Conservation (phyloP, 441 rosid species). For the Syzygium malaccense region DNA sequence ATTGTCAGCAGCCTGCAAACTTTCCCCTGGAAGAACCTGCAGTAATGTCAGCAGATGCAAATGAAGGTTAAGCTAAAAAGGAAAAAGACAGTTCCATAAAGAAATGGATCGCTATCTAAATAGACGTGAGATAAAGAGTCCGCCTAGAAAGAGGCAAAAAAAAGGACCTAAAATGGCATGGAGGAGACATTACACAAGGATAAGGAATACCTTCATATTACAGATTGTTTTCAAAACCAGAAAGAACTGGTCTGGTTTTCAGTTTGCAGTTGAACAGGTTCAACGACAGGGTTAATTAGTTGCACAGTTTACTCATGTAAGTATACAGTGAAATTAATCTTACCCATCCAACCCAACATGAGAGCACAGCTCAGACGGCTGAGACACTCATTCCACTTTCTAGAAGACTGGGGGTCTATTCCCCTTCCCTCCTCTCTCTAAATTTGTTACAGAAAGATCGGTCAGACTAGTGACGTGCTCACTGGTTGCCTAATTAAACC, state of each 20-base stretch:
- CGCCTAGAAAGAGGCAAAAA: neutral
- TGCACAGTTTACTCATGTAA: neutral
- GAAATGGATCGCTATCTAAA: neutral
- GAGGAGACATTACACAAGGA: neutral
- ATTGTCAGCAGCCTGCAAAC: slow-evolving; percentile 30
- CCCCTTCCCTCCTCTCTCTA: neutral
- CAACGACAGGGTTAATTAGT: neutral
- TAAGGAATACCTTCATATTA: neutral
- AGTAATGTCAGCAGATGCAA: slow-evolving; percentile 6
- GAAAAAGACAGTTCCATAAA: neutral
- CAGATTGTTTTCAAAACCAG: neutral
- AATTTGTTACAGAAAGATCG: neutral
- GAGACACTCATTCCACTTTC: neutral
- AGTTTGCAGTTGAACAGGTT: neutral
- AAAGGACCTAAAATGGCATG: neutral
- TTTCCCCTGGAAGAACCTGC: slow-evolving; percentile 32
- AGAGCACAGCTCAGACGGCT: neutral
- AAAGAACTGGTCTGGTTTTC: neutral
- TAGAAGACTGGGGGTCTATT: neutral
- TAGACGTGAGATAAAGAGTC: neutral
- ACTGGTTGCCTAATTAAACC: neutral
- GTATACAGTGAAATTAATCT: neutral
- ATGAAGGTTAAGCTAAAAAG: neutral
- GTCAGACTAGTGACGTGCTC: neutral
- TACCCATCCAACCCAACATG: neutral